Evolutionary conservation across 139 green algal genomes (phyloP), one percentile per base, ranked within the genome.

Genomic region (Coccomyxa sp.): DNA sequence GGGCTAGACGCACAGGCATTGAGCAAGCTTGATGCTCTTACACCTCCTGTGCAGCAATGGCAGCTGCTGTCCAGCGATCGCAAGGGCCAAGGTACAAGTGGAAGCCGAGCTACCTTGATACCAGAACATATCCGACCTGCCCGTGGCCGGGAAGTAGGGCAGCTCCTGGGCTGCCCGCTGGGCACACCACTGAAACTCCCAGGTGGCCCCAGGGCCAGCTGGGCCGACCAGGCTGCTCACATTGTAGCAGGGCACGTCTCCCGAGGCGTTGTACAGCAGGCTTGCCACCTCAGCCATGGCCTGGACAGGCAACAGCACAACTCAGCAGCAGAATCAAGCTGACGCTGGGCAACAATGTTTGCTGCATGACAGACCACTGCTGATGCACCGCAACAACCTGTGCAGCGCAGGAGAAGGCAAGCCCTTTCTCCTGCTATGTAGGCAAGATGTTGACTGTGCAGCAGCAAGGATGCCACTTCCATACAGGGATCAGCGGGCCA

Each of bases 91-190:
- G n/a, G n/a, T n/a, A n/a, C n/a, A 71, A 71, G 58, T 36, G 58
- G 18, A n/a, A 71, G 54, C n/a, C n/a, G n/a, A n/a, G n/a, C 82
- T 89, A 27, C 83, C 75, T 18, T 89, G 82, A 6, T 68, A 35
- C 83, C 83, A 94, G 70, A 93, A 96, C 89, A 96, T 93, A 85
- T 96, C 90, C 18, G 74, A 44, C 33, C 69, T 31, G 24, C 69
- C 88, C 35, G 88, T 87, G n/a, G 86, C 64, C 1, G 88, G 88
- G 54, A 87, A 92, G 84, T 89, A 92, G 22, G 86, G 70, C 84
- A 87, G 64, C 39, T 86, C 83, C 79, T 88, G 85, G 85, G 88
- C 39, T 84, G 78, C 55, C 72, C 81, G 76, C 74, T 70, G 73
- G 7, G 16, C n/a, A 58, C 33, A 64, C 27, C 34, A 68, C 73